These are phyloP conservation scores for Gracilaria caudata DNA, from an alignment of 23 red algal species.

Conservation along the genomic window DNA sequence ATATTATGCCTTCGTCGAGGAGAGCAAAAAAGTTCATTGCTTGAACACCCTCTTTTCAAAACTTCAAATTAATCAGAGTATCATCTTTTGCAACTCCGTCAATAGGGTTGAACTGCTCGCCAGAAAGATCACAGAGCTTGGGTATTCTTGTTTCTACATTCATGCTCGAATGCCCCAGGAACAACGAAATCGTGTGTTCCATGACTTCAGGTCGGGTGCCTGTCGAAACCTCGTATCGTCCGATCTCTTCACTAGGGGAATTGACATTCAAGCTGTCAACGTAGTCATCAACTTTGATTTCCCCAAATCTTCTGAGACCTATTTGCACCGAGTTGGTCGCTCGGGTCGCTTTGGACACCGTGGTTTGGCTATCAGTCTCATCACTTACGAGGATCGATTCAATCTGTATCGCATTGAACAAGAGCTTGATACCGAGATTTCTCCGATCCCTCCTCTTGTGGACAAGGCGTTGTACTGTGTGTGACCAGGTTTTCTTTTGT, in stretches of 20 bases:
- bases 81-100: conserved; percentile 99
- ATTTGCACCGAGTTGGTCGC: conserved; percentile 94
- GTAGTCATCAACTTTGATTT: conserved; percentile 99
- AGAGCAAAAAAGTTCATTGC: conserved; percentile 93
- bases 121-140: conserved; percentile 96
- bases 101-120: conserved; percentile 94
- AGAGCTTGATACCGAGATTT: conserved; percentile 93
- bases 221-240: conserved; percentile 95
- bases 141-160: conserved; percentile 99
- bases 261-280: conserved; percentile 96
- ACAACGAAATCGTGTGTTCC: conserved; percentile 95
- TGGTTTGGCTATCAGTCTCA: conserved; percentile 90
- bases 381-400: conserved; percentile 95
- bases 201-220: conserved; percentile 95
- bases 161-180: conserved; percentile 97
- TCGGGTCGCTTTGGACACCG: conserved; percentile 93
- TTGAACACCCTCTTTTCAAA: conserved; percentile 95
- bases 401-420: conserved; percentile 99
- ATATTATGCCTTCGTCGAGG: conserved; percentile 98
- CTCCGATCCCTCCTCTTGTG: conserved; percentile 86
- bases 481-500: not conserved
- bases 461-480: conserved; percentile 90
- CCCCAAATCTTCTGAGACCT: conserved; percentile 78
- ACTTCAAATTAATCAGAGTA: conserved; percentile 96
- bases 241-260: conserved; percentile 90